Percentiles rank a stretch among this genome's conserved stretches.
These are phyloP conservation scores for Yamadazyma dushanensis DNA, from an alignment of 1,139 yeast species.

Conservation along the genomic window DNA sequence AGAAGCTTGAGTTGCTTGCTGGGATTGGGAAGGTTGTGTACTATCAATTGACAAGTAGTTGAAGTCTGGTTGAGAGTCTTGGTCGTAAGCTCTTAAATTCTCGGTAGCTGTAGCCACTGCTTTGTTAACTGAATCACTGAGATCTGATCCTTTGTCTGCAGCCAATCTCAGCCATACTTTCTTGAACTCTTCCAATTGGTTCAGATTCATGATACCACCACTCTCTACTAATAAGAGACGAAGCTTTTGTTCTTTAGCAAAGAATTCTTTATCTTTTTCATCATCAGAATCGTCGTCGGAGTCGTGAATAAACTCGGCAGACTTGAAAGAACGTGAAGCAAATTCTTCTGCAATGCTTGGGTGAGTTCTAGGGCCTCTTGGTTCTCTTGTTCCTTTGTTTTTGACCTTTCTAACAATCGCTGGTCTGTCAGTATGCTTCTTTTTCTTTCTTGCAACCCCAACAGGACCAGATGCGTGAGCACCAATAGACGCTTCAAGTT, in stretches of 20 bases:
- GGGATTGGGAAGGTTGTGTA: slow-evolving; percentile 6
- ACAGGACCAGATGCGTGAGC: slow-evolving; percentile 4
- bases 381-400: slow-evolving; percentile 7
- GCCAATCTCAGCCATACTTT: slow-evolving; percentile 38
- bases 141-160: slow-evolving; percentile 13
- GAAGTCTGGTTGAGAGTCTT: slow-evolving; percentile 13
- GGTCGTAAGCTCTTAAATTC: slow-evolving; percentile 14
- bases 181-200: slow-evolving; percentile 38
- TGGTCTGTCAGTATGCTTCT: slow-evolving; percentile 6
- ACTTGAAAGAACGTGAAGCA: slow-evolving; percentile 24
- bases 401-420: slow-evolving; percentile 4
- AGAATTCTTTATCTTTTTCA: slow-evolving; percentile 55
- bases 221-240: slow-evolving; percentile 39
- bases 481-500: slow-evolving; percentile 26
- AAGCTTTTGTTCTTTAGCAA: slow-evolving; percentile 56
- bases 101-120: slow-evolving; percentile 29
- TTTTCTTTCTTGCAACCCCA: slow-evolving; percentile 18
- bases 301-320: slow-evolving; percentile 56
- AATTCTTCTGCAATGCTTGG: slow-evolving; percentile 21
- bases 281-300: slow-evolving; percentile 71
- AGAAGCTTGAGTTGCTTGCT: slow-evolving; percentile 2
- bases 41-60: slow-evolving; percentile 1
- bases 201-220: slow-evolving; percentile 44
- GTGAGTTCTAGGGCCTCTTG: slow-evolving; percentile 8
- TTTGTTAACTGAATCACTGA: slow-evolving; percentile 13